Conservation (phyloP, 2,329 filamentous ascomycete species). For the Fusarium sublunatum region DNA sequence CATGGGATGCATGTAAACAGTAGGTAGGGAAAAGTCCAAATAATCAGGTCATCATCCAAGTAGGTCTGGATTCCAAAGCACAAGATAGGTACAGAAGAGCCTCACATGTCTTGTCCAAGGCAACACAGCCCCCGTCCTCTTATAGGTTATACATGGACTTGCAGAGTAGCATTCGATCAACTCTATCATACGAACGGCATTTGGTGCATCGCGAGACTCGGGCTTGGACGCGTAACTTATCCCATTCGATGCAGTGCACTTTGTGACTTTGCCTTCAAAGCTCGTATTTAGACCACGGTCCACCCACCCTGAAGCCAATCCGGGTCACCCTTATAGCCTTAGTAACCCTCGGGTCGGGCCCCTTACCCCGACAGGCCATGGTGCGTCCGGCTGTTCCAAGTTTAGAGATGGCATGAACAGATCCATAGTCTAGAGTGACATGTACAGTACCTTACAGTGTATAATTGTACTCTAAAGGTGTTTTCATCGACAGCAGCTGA, state of each 20-base stretch:
- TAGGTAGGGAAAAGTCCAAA: not conserved
- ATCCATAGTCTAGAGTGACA: constrained; percentile 28
- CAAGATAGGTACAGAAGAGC: not conserved
- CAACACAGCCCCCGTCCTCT: constrained; percentile 16
- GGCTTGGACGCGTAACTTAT: constrained; percentile 31
- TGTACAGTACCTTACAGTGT: constrained; percentile 24
- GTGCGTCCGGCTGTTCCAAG: constrained; percentile 39
- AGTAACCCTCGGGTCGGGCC: constrained; percentile 35
- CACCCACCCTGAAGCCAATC: constrained; percentile 34
- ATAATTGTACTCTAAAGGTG: not conserved
- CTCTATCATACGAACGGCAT: constrained; percentile 8
- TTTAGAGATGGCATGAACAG: constrained; percentile 33
- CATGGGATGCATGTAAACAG: constrained; percentile 7
- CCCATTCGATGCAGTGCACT: constrained; percentile 2
- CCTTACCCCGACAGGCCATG: constrained; percentile 40
- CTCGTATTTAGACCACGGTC: constrained; percentile 42
- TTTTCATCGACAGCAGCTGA: not conserved
- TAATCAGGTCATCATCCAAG: constrained; percentile 14
- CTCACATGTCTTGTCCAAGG: not conserved
- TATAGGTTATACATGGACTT: constrained; percentile 10
- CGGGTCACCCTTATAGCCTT: constrained; percentile 22
- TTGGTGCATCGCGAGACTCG: constrained; percentile 17
- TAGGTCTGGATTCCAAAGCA: constrained; percentile 3
- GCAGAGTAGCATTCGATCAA: not conserved
- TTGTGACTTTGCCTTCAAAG: constrained; percentile 9